Evolutionary conservation across 768 basidiomycete species (phyloP), one percentile per base, ranked within the genome.

Genomic region (Trichaptum fuscoviolaceum): DNA sequence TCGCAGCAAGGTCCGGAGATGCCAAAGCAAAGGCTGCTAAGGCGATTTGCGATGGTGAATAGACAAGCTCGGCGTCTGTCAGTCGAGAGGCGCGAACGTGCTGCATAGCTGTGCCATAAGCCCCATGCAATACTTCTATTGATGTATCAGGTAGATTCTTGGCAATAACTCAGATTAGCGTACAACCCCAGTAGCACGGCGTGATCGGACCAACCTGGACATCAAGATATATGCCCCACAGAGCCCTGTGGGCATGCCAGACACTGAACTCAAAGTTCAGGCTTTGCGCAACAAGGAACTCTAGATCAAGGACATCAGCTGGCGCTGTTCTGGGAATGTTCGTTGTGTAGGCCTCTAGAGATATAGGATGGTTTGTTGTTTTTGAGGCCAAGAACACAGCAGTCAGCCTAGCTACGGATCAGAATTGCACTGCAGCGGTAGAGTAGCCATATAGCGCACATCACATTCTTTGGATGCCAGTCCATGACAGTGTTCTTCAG

Each of bases 401-500:
- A 0, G 97, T 98, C 63, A 98, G 82, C 96, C 96, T 99, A 70
- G 24, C 24, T 24, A 58, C 34, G 25, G 35, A 23, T 70, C 12
- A 66, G 61, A 27, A 66, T 24, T 62, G 15, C 69, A 25, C 66
- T 1, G 23, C 61, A 66, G 64, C 9, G 26, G 58, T 36, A 36
- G 65, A 25, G 57, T 26, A 63, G 35, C 42, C 34, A 25, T 20
- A 35, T 60, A 9, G 77, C 89, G 62, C 73, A 97, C 97, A 99
- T 99, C 72, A 99, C 93, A 73, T 93, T 95, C 78, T 96, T 96
- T 0, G 97, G 97, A 79, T 99, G 97, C 90, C 94, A 98, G 75
- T 99, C 97, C 95, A 99, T 98, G 64, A 95, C 94, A 1, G 96
- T 99, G 73, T 99, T 99, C 78, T 91, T 91, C 65, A 99, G 84